Percentiles rank a stretch among this genome's conserved stretches.
Conservation (phyloP, 2,329 filamentous ascomycete species). For the Macrophomina tecta region DNA sequence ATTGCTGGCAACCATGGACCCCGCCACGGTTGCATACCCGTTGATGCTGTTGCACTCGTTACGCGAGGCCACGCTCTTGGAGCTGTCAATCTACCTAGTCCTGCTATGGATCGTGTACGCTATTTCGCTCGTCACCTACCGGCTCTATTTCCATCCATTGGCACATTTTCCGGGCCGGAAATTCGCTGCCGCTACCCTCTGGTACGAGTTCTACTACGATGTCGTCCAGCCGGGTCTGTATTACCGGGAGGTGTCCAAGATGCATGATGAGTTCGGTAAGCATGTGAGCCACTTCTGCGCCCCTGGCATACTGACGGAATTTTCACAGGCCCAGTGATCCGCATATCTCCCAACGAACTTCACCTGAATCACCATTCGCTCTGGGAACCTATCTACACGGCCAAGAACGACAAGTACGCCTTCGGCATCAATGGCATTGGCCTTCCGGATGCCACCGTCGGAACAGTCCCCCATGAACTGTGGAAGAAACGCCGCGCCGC, state of each 20-base stretch:
- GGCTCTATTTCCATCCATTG: constrained; percentile 6
- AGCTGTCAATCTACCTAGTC: background rate
- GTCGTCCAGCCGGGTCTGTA: constrained; percentile 28
- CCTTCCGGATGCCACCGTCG: constrained; percentile 34
- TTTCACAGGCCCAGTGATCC: constrained; percentile 33
- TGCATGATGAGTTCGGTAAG: constrained; percentile 32
- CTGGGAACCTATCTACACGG: constrained; percentile 35
- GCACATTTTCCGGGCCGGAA: constrained; percentile 29
- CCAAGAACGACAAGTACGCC: constrained; percentile 36
- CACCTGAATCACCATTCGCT: constrained; percentile 29
- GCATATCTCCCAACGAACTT: constrained; percentile 34
- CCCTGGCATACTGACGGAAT: background rate
- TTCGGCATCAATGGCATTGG: constrained; percentile 36
- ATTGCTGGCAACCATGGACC: background rate
- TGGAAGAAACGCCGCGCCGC: constrained; percentile 41
- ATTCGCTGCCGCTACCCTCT: constrained; percentile 31
- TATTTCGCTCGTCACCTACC: background rate
- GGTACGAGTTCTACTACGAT: constrained; percentile 33
- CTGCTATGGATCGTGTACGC: background rate
- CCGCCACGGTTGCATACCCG: background rate
- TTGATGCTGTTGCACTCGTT: background rate
- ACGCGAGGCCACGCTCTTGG: background rate
- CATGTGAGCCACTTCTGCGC: background rate
- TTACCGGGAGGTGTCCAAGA: constrained; percentile 25
- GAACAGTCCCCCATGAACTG: constrained; percentile 37